A percentile compares a stretch with the other conserved stretches of the same genome.
Evolutionary conservation across 2,329 filamentous ascomycete species (phyloP).

Genomic region (Claviceps humidiphila): DNA sequence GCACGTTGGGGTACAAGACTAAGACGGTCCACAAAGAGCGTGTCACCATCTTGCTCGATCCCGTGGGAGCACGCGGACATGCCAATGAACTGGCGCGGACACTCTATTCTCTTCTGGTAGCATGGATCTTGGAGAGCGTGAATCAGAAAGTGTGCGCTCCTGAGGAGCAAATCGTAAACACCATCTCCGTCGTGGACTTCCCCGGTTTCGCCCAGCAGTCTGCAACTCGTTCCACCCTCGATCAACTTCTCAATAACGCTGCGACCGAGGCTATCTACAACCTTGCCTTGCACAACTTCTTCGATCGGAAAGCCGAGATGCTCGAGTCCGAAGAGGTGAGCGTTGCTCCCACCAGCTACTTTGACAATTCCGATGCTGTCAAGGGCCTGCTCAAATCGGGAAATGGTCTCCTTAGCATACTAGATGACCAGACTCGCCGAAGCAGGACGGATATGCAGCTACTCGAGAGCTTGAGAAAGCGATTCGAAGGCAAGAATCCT

Average conservation of each 20-base stretch:
- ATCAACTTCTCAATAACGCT: slow-evolving; percentile 90
- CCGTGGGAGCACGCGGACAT: slow-evolving; percentile 75
- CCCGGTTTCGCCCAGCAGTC: slow-evolving; percentile 82
- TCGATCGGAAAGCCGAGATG: slow-evolving; percentile 84
- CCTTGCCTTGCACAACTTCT: slow-evolving; percentile 87
- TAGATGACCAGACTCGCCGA: slow-evolving; percentile 89
- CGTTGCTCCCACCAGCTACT: slow-evolving; percentile 87
- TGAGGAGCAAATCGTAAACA: slow-evolving; percentile 84
- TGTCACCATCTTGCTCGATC: slow-evolving; percentile 97
- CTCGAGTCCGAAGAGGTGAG: slow-evolving; percentile 88
- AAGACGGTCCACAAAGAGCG: slow-evolving; percentile 93
- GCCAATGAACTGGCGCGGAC: slow-evolving; percentile 90
- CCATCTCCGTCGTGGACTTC: slow-evolving; percentile 89
- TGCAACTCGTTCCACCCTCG: slow-evolving; percentile 71
- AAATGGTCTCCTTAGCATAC: slow-evolving; percentile 83
- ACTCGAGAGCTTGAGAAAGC: slow-evolving; percentile 77
- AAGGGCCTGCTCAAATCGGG: slow-evolving; percentile 82
- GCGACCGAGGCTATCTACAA: slow-evolving; percentile 89
- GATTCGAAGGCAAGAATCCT: slow-evolving; percentile 88
- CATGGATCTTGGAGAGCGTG: slow-evolving; percentile 83
- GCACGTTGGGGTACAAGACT: slow-evolving; percentile 85
- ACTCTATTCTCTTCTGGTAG: slow-evolving; percentile 84
- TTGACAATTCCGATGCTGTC: slow-evolving; percentile 92
- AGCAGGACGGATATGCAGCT: slow-evolving; percentile 82
- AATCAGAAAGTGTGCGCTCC: slow-evolving; percentile 80